Evolutionary conservation across 2,329 filamentous ascomycete species (phyloP).

Genomic region (Diaporthe caulivora): DNA sequence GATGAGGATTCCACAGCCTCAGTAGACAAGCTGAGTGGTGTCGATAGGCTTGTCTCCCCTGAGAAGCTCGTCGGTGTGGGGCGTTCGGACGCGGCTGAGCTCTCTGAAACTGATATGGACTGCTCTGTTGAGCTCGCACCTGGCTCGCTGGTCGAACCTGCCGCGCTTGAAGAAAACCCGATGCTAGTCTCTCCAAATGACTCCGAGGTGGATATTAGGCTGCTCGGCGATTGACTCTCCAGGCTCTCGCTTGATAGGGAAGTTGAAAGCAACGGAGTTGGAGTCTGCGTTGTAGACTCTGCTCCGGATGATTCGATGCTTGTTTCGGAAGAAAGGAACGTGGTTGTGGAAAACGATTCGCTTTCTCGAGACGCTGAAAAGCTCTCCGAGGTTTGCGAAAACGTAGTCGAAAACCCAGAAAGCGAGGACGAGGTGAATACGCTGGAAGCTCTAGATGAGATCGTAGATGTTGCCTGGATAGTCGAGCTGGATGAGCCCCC

Average conservation of each 20-base stretch:
- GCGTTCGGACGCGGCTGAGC: neutral
- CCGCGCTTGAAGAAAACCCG: neutral
- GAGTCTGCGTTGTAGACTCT: neutral
- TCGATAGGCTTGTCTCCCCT: neutral
- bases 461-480: neutral
- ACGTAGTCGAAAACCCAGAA: neutral
- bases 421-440: neutral
- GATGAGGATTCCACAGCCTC: neutral
- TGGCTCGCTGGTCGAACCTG: neutral
- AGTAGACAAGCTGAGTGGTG: neutral
- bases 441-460: neutral
- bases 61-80: neutral
- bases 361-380: neutral
- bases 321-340: neutral
- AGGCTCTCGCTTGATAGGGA: neutral
- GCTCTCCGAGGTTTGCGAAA: neutral
- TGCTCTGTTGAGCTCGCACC: neutral
- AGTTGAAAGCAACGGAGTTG: neutral
- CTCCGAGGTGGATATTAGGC: neutral
- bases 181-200: neutral
- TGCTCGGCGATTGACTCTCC: neutral
- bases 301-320: neutral
- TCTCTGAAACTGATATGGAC: neutral
- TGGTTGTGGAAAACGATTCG: neutral
- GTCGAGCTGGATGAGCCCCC: neutral